Evolutionary conservation across 805 yeast genomes (phyloP), one percentile per base, ranked within the genome.

Genomic region (Candida ulmi): DNA sequence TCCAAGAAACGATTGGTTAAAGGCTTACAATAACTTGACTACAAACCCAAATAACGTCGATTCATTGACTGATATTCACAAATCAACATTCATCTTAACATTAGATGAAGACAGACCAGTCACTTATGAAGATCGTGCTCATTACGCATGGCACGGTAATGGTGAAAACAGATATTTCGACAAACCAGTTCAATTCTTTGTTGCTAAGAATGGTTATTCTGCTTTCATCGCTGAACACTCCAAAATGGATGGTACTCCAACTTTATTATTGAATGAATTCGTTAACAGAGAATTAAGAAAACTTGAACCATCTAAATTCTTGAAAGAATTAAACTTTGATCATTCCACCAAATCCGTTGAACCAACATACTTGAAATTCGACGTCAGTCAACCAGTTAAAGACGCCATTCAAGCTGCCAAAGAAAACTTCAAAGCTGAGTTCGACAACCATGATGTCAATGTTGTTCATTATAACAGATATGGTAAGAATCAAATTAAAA

Each of bases 161-260:
- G 96, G 97, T 40, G 64, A 69, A 52, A 91, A 93, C 71, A 74
- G 99, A 54, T 91, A 74, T 69, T 91, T 75, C 61, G 98, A 91
- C 69, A 91, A 91, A 69, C 91, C 96, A 4, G 68, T 85, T 44
- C 93, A 91, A 68, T 80, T 87, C 60, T 74, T 88, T 51, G 78
- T 91, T 39, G 69, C 84, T 43, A 80, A 77, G 46, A 88, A 88
- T 62, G 96, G 93, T 43, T 72, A 79, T 46, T 86, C 96, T 8
- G 98, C 97, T 1, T 91, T 90, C 68, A 65, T 88, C 57, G 97
- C 95, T 46, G 99, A 91, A 68, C 99, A 91, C 69, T 88, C 97
- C 17, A 84, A 78, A 69, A 91, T 91, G 98, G 99, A 91, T 63
- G 99, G 98, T 46, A 87, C 96, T 9, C 95, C 97, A 57, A 91